These are phyloP conservation scores for Solanum paucissectum DNA, from an alignment of 257 asterid species.

Conservation along the genomic window DNA sequence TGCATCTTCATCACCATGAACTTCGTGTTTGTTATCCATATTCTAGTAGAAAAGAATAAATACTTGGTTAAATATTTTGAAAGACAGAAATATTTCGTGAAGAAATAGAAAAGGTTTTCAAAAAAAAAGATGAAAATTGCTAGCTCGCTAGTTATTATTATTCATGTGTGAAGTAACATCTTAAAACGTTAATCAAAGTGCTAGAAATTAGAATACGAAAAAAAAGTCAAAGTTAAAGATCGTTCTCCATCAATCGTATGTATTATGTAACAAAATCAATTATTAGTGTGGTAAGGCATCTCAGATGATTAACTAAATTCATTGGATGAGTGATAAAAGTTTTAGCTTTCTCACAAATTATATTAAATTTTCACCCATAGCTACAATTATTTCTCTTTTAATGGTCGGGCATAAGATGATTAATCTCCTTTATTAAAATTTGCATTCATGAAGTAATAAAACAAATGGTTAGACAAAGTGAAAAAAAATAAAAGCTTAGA, in stretches of 20 bases:
- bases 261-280: background rate
- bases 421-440: background rate
- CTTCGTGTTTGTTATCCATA: background rate
- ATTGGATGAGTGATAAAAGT: background rate
- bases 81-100: background rate
- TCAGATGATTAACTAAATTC: background rate
- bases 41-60: background rate
- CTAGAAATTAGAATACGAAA: background rate
- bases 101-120: background rate
- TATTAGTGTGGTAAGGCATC: background rate
- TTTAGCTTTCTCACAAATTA: background rate
- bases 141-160: background rate
- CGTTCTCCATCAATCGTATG: background rate
- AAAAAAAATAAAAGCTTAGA: background rate
- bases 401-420: background rate
- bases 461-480: background rate
- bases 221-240: background rate
- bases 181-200: no score
- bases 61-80: background rate
- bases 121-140: background rate
- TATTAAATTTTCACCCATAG: background rate
- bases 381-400: background rate
- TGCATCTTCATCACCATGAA: background rate
- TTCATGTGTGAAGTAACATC: background rate
- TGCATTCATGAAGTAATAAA: background rate